Evolutionary conservation across 2,329 filamentous ascomycete genomes (phyloP).

Genomic region (Cercospora sp.): DNA sequence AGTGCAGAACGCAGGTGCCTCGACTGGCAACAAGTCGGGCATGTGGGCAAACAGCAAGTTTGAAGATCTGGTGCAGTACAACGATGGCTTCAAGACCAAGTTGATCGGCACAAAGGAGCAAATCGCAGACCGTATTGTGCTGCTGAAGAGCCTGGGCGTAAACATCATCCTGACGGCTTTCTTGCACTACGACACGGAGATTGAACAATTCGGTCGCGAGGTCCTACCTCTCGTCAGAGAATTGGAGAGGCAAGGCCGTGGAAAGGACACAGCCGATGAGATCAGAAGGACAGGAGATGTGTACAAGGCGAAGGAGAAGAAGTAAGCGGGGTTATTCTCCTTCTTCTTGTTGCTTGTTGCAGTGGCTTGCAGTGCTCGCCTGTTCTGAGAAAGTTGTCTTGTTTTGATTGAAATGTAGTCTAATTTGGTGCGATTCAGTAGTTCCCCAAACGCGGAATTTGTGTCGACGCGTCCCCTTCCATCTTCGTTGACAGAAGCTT

Average conservation of each 20-base stretch:
- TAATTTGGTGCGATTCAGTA: conserved; percentile 18
- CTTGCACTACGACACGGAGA: conserved; percentile 56
- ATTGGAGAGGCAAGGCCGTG: conserved; percentile 51
- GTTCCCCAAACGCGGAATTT: conserved; percentile 9
- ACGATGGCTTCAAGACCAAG: conserved; percentile 59
- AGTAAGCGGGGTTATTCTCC: conserved; percentile 24
- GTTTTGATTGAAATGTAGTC: conserved; percentile 10
- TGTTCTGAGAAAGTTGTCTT: conserved; percentile 1
- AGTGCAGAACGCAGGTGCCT: conserved; percentile 53
- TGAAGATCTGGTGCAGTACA: conserved; percentile 57
- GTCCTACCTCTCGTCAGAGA: conserved; percentile 52
- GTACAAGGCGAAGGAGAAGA: conserved; percentile 41
- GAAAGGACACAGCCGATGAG: conserved; percentile 51
- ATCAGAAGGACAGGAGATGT: conserved; percentile 52
- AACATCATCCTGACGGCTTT: conserved; percentile 52
- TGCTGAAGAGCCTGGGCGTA: conserved; percentile 51
- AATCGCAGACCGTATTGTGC: conserved; percentile 52
- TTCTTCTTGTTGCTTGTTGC: background rate
- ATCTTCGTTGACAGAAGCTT: background rate
- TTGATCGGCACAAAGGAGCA: conserved; percentile 56
- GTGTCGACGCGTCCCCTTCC: background rate
- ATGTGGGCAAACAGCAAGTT: conserved; percentile 58
- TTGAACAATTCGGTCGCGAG: conserved; percentile 51
- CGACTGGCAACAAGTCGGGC: conserved; percentile 51
- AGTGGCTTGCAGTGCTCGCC: background rate